Percentiles rank a stretch among this genome's conserved stretches.
Evolutionary conservation across 805 yeast genomes (phyloP).

Genomic region (Candida schatavii): DNA sequence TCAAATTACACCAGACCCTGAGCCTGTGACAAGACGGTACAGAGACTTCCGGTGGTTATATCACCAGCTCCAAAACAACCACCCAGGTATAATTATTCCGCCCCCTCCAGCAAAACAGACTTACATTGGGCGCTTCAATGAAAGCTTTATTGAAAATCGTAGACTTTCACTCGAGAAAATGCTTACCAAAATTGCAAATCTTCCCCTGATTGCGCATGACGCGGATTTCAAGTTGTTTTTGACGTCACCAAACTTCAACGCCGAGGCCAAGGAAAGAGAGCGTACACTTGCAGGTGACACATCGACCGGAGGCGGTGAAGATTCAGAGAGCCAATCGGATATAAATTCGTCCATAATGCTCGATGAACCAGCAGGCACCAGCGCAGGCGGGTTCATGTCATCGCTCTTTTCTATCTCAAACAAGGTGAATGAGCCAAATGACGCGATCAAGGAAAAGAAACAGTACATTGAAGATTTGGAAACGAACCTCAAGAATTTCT

Average conservation of each 20-base stretch:
- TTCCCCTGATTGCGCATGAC: conserved; percentile 60
- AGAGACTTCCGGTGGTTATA: conserved; percentile 93
- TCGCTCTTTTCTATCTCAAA: conserved; percentile 67
- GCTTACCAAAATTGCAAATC: conserved; percentile 68
- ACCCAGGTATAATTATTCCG: conserved; percentile 89
- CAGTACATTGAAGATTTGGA: conserved; percentile 70
- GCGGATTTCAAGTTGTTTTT: conserved; percentile 75
- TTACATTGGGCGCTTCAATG: conserved; percentile 86
- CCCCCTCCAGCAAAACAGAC: conserved; percentile 94
- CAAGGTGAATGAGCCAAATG: conserved; percentile 75
- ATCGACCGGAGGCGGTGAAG: conserved; percentile 27
- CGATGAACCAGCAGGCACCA: conserved; percentile 28
- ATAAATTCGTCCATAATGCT: conserved; percentile 10
- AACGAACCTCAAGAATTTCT: conserved; percentile 63
- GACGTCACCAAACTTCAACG: conserved; percentile 65
- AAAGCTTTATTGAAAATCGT: conserved; percentile 84
- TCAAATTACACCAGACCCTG: neutral
- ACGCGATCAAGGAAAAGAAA: conserved; percentile 68
- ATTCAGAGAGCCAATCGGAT: conserved; percentile 29
- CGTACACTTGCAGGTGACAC: conserved; percentile 54
- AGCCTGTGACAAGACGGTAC: conserved; percentile 73
- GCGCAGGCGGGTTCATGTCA: conserved; percentile 57
- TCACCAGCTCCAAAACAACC: conserved; percentile 78
- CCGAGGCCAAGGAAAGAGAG: conserved; percentile 71
- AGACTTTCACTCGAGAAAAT: conserved; percentile 81